These are phyloP conservation scores for Orbilia brochopaga DNA, from an alignment of 2,329 filamentous ascomycete genomes.

Conservation along the genomic window DNA sequence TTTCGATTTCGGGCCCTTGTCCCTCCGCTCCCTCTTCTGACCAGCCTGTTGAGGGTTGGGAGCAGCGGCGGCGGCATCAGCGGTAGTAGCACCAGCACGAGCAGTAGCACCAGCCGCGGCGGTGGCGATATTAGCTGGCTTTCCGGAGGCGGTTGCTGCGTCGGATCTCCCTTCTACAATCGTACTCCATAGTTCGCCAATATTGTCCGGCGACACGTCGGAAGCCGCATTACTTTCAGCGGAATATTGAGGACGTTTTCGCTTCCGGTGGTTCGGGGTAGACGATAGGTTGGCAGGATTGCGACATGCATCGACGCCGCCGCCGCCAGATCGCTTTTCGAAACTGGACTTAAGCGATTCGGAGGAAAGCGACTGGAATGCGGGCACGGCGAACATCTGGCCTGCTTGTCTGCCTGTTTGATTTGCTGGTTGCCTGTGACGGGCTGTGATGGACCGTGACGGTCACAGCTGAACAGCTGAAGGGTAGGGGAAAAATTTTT, in stretches of 20 bases:
- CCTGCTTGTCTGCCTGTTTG: constrained; percentile 58
- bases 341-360: constrained; percentile 60
- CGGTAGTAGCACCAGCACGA: not conserved
- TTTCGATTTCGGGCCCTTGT: constrained; percentile 31
- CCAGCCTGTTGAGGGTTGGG: constrained; percentile 56
- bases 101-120: not conserved
- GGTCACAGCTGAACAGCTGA: constrained; percentile 23
- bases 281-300: constrained; percentile 64
- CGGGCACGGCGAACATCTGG: constrained; percentile 59
- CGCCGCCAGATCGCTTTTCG: constrained; percentile 56
- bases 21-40: constrained; percentile 56
- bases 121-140: constrained; percentile 6
- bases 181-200: constrained; percentile 77
- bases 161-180: constrained; percentile 74
- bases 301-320: constrained; percentile 57
- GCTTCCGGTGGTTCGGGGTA: constrained; percentile 69
- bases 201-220: constrained; percentile 71
- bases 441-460: constrained; percentile 35
- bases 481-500: constrained; percentile 9
- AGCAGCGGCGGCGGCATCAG: not conserved
- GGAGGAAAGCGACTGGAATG: constrained; percentile 59
- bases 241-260: constrained; percentile 53
- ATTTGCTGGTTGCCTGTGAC: too few species aligned
- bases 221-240: constrained; percentile 55
- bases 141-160: constrained; percentile 47